Evolutionary conservation across 305 asterid species (phyloP), one percentile per base, ranked within the genome.

Genomic region (Euphrasia arctica): DNA sequence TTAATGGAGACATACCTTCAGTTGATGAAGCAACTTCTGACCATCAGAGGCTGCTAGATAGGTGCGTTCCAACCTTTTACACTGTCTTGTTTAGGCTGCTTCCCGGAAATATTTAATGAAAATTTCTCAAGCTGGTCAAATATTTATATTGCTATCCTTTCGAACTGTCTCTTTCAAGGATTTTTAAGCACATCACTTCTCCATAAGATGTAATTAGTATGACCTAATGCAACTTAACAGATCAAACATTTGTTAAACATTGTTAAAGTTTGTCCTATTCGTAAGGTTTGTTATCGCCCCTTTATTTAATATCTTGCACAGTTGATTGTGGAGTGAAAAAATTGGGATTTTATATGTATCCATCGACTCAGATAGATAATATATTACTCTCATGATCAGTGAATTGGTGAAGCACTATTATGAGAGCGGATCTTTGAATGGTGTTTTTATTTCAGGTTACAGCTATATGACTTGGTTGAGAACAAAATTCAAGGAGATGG

Each of bases 401-500:
- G 6, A 60, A 62, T 58, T 27, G 62, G 62, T 51, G 34, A 58
- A 67, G 62, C 71, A 54, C 39, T 45, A 55, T 77, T 43, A n/a
- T 63, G 59, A 56, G 66, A 68, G 68, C 5, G 7, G 32, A 52
- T 18, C 32, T 22, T 75, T 76, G 72, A 63, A 14, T 54, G 66
- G 12, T 58, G 58, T 69, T 77, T 65, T 70, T 66, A 29, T 73
- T 80, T 74, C 94, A 92, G 99, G 75, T 90, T 93, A 83, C 78
- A 83, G 85, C 72, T 80, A 54, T 82, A 83, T 74, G 88, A 83
- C 76, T 79, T 93, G 92, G 80, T 83, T 70, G 99, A 93, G 82
- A 86, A 83, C 93, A 86, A 86, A 79, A 89, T 88, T 67, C 84
- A 85, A 74, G 99, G 99, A 78, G 99, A 90, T 80, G 86, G 86